Evolutionary conservation across 2,329 filamentous ascomycete genomes (phyloP).

Genomic region (Trichoderma sp.): DNA sequence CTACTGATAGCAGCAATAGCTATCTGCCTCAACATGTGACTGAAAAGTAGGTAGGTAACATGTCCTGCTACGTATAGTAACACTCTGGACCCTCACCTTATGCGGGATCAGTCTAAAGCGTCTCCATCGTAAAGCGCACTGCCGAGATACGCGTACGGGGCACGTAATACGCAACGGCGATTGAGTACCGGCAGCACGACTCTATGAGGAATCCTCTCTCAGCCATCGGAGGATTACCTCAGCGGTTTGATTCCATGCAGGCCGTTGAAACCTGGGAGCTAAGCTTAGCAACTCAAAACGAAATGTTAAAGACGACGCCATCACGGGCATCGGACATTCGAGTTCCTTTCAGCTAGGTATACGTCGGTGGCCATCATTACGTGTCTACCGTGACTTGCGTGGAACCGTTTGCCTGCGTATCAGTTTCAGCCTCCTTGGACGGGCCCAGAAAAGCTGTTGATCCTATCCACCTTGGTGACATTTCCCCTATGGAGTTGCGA

Average conservation of each 20-base stretch:
- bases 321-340: neutral
- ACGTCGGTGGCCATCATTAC: neutral
- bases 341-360: neutral
- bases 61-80: neutral
- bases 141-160: slow-evolving; percentile 19
- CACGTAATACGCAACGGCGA: neutral
- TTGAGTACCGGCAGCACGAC: neutral
- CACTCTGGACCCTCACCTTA: neutral
- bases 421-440: neutral
- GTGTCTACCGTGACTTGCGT: neutral
- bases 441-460: neutral
- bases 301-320: neutral
- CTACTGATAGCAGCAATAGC: neutral
- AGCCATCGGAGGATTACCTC: neutral
- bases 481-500: neutral
- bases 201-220: neutral
- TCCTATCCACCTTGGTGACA: neutral
- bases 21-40: neutral
- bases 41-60: neutral
- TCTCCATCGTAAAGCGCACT: neutral
- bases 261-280: neutral
- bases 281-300: neutral
- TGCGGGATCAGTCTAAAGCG: neutral
- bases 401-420: neutral
- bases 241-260: neutral